Base-by-base conservation (phyloP, 208 protist genomes). In the Leptomonas pyrrhocoris region DNA sequence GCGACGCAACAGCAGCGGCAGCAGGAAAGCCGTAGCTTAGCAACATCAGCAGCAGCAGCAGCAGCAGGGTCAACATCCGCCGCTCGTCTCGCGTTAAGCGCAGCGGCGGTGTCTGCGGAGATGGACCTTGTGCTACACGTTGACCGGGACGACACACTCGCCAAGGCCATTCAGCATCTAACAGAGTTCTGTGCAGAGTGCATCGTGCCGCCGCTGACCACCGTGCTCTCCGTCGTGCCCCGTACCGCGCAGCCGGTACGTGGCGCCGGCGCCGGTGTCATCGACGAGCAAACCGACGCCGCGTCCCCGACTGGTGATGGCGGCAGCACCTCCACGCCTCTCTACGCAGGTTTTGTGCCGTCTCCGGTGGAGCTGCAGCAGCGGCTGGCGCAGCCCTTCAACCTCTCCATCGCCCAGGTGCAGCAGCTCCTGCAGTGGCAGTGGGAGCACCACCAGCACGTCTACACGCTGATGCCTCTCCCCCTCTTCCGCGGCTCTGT, bases 401-500 rank as follows among this genome's bases (percentile, higher is more conserved):
- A 86, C 74, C 76, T 89, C n/a, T 80, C 58, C 55, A 75, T 90
- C 15, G 60, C 68, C 2, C 83, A 93, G 45, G 54, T 90, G 42
- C 79, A 90, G 68, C 87, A 90, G 68, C 75, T 93, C 7, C 56
- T 93, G 7, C 84, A 86, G 63, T 93, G 87, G 87, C 87, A 93
- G 64, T 93, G 84, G 81, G 87, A 93, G 69, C 71, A 88, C 62
- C 71, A 90, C 59, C 87, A 93, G 67, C 74, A 83, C 69, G 73
- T 75, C 64, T 90, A 93, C 73, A 84, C 81, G 42, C 61, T 77
- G 21, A 71, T 84, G 23, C 82, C 87, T 4, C 9, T 84, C 4
- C 82, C 82, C 36, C 45, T 93, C 48, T 82, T 78, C 42, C 68
- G 73, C 73, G 71, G 73, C 42, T 25, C 81, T 5, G 60, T 83